Percentiles rank a stretch among this genome's conserved stretches.
Evolutionary conservation across 768 basidiomycete species (phyloP).

Genomic region (Pulveroboletus frians): DNA sequence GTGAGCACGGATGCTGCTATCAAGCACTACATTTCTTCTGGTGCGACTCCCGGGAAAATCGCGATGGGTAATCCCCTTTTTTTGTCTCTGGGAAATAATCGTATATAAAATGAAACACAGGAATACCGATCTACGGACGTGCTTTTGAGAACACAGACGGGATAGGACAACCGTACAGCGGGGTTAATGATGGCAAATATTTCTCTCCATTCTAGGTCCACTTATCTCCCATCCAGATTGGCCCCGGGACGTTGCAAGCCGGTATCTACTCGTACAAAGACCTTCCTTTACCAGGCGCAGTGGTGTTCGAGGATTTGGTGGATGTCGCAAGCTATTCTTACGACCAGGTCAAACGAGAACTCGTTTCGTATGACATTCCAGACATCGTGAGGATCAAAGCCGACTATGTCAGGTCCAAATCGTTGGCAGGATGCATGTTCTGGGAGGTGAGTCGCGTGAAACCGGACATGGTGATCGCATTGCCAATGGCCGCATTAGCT

Average conservation of each 20-base stretch:
- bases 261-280: slow-evolving; percentile 62
- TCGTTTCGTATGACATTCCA: slow-evolving; percentile 76
- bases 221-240: slow-evolving; percentile 41
- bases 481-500: slow-evolving; percentile 27
- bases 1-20: slow-evolving; percentile 67
- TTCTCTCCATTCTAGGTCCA: neutral
- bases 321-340: slow-evolving; percentile 79
- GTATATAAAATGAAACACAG: slow-evolving; percentile 15
- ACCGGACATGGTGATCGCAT: neutral
- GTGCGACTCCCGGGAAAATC: slow-evolving; percentile 63
- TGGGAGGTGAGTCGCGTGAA: slow-evolving; percentile 44
- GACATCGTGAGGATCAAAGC: slow-evolving; percentile 62
- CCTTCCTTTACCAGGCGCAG: slow-evolving; percentile 59
- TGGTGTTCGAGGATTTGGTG: slow-evolving; percentile 59
- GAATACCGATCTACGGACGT: slow-evolving; percentile 78
- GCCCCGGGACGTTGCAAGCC: slow-evolving; percentile 47
- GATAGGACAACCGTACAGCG: slow-evolving; percentile 62
- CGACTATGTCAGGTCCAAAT: slow-evolving; percentile 55
- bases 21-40: slow-evolving; percentile 52
- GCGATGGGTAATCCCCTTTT: slow-evolving; percentile 45
- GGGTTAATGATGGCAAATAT: slow-evolving; percentile 37
- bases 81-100: neutral
- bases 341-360: slow-evolving; percentile 56
- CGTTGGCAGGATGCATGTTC: slow-evolving; percentile 68
- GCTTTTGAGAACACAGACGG: slow-evolving; percentile 69